Percentiles rank a stretch among this genome's conserved stretches.
phyloP scores from a whole-genome alignment of 2,329 filamentous ascomycete species.

The Beauveria caledonica region DNA sequence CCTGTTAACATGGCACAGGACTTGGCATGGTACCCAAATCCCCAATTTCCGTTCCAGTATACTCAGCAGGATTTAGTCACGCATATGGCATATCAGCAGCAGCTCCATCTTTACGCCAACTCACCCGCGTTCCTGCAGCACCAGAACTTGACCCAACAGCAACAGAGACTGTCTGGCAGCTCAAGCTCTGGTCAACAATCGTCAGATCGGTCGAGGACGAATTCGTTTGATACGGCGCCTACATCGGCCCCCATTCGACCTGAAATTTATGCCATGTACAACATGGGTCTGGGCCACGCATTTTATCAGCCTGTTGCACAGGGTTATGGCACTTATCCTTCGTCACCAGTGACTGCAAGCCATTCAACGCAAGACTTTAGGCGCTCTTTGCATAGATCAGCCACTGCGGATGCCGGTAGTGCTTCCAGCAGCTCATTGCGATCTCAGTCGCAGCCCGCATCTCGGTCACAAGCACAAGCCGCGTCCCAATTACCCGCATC shows the following conservation, averaged over 20 bases:
- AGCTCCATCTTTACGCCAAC: constrained; percentile 30
- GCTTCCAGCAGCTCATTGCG: constrained; percentile 48
- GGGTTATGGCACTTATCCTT: constrained; percentile 46
- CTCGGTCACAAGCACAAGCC: constrained; percentile 32
- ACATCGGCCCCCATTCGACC: constrained; percentile 49
- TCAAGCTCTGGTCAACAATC: constrained; percentile 23
- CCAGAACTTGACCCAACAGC: constrained; percentile 23
- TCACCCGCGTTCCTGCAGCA: constrained; percentile 28
- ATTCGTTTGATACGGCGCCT: constrained; percentile 55
- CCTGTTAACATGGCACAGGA: constrained; percentile 39
- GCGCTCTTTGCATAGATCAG: constrained; percentile 47
- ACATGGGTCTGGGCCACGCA: constrained; percentile 31
- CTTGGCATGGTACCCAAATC: constrained; percentile 40
- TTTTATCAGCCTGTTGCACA: constrained; percentile 38
- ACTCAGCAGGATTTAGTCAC: constrained; percentile 32
- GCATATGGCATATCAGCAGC: constrained; percentile 34
- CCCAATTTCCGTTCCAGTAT: constrained; percentile 33
- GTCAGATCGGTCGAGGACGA: constrained; percentile 48
- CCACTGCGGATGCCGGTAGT: constrained; percentile 39
- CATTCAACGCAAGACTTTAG: constrained; percentile 43
- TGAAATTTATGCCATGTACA: constrained; percentile 47
- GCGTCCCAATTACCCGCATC: constrained; percentile 13
- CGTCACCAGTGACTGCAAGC: constrained; percentile 43
- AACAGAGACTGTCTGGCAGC: constrained; percentile 20
- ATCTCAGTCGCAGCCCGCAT: constrained; percentile 60